These are phyloP conservation scores for Cladorrhinum sp. DNA, from an alignment of 2,329 filamentous ascomycete genomes.

Conservation along the genomic window DNA sequence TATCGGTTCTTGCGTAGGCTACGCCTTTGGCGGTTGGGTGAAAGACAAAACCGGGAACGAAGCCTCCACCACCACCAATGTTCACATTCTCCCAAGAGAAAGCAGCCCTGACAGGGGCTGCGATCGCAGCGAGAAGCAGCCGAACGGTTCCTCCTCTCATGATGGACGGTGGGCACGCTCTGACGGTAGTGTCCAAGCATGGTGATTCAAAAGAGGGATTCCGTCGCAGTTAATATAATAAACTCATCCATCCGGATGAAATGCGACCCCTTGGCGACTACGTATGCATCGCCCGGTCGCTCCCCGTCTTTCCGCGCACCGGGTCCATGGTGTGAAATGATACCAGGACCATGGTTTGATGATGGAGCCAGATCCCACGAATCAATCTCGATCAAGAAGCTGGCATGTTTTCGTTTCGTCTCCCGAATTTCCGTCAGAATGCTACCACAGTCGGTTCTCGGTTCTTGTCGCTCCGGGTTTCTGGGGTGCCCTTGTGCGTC, in stretches of 20 bases:
- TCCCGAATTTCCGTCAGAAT: constrained; percentile 23
- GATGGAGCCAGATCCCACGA: constrained; percentile 22
- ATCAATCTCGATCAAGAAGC: constrained; percentile 14
- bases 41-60: constrained; percentile 56
- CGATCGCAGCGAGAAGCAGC: constrained; percentile 28
- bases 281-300: constrained; percentile 13
- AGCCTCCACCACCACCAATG: constrained; percentile 56
- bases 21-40: constrained; percentile 49
- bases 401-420: constrained; percentile 6
- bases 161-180: constrained; percentile 9
- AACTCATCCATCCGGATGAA: constrained; percentile 5
- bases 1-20: constrained; percentile 56
- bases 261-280: constrained; percentile 1
- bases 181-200: constrained; percentile 11
- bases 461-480: constrained; percentile 20
- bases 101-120: constrained; percentile 27
- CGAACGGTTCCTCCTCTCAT: constrained; percentile 9
- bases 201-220: not conserved
- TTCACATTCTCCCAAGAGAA: constrained; percentile 33
- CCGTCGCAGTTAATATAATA: constrained; percentile 22
- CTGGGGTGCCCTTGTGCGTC: constrained; percentile 28
- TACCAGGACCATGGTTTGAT: constrained; percentile 18
- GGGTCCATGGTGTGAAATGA: constrained; percentile 1
- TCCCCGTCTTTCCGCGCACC: constrained; percentile 13
- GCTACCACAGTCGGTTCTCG: constrained; percentile 11